Base-by-base conservation (phyloP, 805 yeast species). In the Pichia ethanolica region DNA sequence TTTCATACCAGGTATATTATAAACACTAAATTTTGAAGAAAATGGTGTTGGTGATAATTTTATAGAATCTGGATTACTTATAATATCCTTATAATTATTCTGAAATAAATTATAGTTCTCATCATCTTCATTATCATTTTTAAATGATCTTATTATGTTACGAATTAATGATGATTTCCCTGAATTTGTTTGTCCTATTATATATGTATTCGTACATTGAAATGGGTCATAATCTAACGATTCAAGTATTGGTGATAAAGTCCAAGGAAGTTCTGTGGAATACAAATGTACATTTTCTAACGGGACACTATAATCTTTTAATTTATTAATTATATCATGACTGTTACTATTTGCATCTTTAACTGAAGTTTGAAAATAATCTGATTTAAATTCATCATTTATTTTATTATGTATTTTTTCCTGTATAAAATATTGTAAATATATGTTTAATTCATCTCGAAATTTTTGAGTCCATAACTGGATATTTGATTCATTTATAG, bases 151-250 rank as follows among this genome's bases (percentile, higher is more conserved):
- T 8, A 51, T 10, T 7, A 51, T 40, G 14, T 33, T 35, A 14
- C 42, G 42, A 7, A 56, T 48, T 13, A 65, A 43, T 5, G 53
- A 42, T 10, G 67, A 50, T 42, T 65, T 65, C 20, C 69, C 69
- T 0, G 63, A 42, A 43, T 65, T 64, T 2, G 61, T 42, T 40
- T 62, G 63, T 3, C 69, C 69, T 13, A 65, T 53, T 4, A 64
- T 53, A 48, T 55, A 65, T 26, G 52, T 50, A n/a, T 46, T 40
- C 14, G 43, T 39, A 2, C 32, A 10, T 7, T 45, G 27, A 20
- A 20, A 35, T 10, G 46, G 42, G 26, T 46, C 39, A n/a, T 42
- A 13, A 30, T 48, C 44, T 26, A 51, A 14, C 3, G 50, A 44
- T 10, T 46, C 20, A n/a, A 48, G 26, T 8, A 51, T 33, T 33